phyloP scores from a whole-genome alignment of 305 asterid species.

The Fraxinus albicans region DNA sequence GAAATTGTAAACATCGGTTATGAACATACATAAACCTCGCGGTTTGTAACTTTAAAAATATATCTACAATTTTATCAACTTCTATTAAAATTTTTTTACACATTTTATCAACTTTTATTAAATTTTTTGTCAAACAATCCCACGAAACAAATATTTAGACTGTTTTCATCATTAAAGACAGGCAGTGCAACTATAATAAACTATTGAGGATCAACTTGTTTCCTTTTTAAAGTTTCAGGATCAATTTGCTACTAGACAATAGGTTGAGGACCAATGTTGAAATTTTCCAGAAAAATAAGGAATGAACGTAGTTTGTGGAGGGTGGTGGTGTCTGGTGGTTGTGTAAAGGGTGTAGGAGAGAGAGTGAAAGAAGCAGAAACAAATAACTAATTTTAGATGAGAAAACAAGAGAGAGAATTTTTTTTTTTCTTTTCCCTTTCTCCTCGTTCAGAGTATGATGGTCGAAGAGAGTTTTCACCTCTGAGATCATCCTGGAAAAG shows the following conservation, averaged over 20 bases:
- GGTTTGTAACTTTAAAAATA: no score
- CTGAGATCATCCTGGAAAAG: constrained; percentile 87
- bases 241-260: not conserved
- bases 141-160: not conserved
- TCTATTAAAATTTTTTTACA: no score
- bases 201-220: not conserved
- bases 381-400: constrained; percentile 49
- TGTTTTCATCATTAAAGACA: not conserved
- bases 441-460: constrained; percentile 77
- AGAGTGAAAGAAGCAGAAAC: constrained; percentile 30
- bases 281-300: constrained; percentile 7
- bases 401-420: constrained; percentile 48
- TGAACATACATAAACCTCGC: no score
- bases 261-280: not conserved
- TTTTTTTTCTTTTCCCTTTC: constrained; percentile 26
- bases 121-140: not conserved
- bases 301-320: constrained; percentile 21
- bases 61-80: no score
- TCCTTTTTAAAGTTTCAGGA: not conserved
- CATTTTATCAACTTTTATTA: no score
- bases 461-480: constrained; percentile 74
- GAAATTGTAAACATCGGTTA: no score
- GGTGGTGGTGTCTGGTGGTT: constrained; percentile 23
- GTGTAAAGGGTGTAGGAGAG: constrained; percentile 25
- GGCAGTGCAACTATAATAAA: not conserved